Evolutionary conservation across 306 rosid genomes (phyloP).

Genomic region (Malus domestica): ASM211411v1 NC_041790.1:30321501-30322000

Average conservation of each 20-base stretch:
- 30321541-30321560: no score
- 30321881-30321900: no score
- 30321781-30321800: slow-evolving; percentile 41
- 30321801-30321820: slow-evolving; percentile 42
- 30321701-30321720: slow-evolving; percentile 5
- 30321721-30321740: background rate
- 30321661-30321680: slow-evolving; percentile 92
- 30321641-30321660: slow-evolving; percentile 73
- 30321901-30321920: no score
- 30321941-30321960: no score
- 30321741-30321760: background rate
- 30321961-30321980: no score
- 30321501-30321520: no score
- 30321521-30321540: no score
- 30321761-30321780: slow-evolving; percentile 9
- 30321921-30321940: no score
- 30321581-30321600: background rate
- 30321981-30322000: no score
- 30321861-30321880: no score
- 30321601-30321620: slow-evolving; percentile 61
- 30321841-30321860: no score
- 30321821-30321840: no score
- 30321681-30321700: slow-evolving; percentile 59
- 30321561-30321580: background rate
- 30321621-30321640: slow-evolving; percentile 93